A percentile compares a stretch with the other conserved stretches of the same genome.
Evolutionary conservation across 2,329 filamentous ascomycete genomes (phyloP).

Genomic region (Lasiodiplodia hormozganensis): DNA sequence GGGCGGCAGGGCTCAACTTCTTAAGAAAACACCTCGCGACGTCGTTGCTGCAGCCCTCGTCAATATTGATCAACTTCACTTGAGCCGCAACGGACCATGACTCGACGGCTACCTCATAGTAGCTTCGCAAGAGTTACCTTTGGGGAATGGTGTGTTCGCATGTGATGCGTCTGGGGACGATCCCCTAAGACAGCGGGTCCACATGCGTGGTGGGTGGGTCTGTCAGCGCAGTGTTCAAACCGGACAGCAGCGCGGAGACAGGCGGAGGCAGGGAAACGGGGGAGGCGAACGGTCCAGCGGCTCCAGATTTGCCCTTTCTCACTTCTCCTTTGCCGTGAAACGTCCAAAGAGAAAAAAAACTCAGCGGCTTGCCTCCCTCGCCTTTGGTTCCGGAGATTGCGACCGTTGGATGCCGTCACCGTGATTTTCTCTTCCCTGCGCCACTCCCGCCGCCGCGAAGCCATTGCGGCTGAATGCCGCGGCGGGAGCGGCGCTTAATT

Average conservation of each 20-base stretch:
- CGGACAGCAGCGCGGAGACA: conserved; percentile 1
- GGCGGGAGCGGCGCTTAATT: background rate
- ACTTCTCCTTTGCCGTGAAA: background rate
- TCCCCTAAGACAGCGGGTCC: background rate
- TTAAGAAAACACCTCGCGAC: no score
- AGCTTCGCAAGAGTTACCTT: background rate
- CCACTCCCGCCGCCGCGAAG: conserved; percentile 19
- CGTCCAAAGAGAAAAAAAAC: no score
- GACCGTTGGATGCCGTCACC: background rate
- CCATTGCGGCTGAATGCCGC: background rate
- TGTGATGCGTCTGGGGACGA: conserved; percentile 23
- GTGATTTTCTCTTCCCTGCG: conserved; percentile 17
- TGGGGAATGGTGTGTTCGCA: background rate
- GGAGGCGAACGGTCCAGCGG: background rate
- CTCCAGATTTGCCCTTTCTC: background rate
- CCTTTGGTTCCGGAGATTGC: background rate
- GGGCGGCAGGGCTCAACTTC: no score
- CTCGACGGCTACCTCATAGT: background rate
- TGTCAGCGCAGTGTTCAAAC: conserved; percentile 5
- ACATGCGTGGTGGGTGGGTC: background rate
- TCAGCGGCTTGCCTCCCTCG: no score
- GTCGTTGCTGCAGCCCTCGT: background rate
- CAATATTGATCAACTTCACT: background rate
- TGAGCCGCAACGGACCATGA: background rate
- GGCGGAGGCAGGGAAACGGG: conserved; percentile 11